Conservation (phyloP, 148 eudicot genomes). For the Bassia scoparia region DNA sequence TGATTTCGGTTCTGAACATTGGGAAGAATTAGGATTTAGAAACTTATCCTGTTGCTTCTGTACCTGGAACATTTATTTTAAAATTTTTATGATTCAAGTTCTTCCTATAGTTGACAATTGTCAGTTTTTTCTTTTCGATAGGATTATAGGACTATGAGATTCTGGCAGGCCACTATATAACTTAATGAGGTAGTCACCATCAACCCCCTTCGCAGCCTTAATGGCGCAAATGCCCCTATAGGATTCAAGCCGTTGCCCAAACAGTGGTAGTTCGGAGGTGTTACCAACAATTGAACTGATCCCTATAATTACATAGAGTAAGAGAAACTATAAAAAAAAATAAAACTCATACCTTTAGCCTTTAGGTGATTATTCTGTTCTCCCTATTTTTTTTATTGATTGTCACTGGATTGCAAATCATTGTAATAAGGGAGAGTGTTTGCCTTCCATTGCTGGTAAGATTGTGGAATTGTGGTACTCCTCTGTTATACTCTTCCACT, state of each 20-base stretch:
- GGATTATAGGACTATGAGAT: background rate
- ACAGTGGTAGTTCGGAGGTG: background rate
- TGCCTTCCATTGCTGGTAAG: conserved; percentile 1
- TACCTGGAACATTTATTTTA: background rate
- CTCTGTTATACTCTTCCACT: conserved; percentile 5
- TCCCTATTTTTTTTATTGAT: background rate
- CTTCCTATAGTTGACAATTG: background rate
- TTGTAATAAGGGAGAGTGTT: background rate
- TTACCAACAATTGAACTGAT: background rate
- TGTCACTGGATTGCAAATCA: conserved; percentile 9
- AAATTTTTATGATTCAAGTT: background rate
- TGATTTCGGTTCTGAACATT: conserved; percentile 9
- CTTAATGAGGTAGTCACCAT: too few relatives aligned
- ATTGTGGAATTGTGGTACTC: conserved; percentile 12
- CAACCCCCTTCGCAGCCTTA: background rate
- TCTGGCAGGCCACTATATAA: too few relatives aligned
- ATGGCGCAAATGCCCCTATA: too few relatives aligned
- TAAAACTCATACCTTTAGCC: background rate
- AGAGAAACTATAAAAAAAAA: background rate
- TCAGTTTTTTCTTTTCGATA: conserved; percentile 1
- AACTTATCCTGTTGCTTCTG: conserved; percentile 11
- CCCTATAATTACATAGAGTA: background rate
- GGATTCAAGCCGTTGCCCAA: background rate
- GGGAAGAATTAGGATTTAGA: conserved; percentile 4
- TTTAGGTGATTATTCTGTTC: background rate